Percentiles rank a stretch among this genome's conserved stretches.
Evolutionary conservation across 768 basidiomycete genomes (phyloP).

Genomic region (Dentipellis sp.): DNA sequence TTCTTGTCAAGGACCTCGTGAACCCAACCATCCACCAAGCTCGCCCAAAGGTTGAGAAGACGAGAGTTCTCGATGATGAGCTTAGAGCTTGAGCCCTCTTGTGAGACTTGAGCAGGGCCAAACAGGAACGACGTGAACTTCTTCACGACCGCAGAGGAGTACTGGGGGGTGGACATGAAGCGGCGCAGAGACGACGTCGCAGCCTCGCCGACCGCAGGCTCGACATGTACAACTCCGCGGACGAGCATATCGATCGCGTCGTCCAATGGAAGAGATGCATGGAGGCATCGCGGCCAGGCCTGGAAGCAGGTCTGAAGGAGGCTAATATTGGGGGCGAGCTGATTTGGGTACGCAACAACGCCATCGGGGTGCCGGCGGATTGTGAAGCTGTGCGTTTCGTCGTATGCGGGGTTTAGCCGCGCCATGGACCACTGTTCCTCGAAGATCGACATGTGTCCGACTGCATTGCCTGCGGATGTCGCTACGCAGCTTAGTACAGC

Average conservation of each 20-base stretch:
- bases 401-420: conserved; percentile 48
- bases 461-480: conserved; percentile 46
- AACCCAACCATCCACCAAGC: conserved; percentile 64
- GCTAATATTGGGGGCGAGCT: conserved; percentile 51
- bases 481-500: conserved; percentile 49
- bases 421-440: conserved; percentile 76
- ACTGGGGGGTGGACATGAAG: conserved; percentile 51
- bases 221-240: conserved; percentile 77
- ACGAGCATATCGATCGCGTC: conserved; percentile 74
- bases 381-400: conserved; percentile 61
- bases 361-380: conserved; percentile 63
- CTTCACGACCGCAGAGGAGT: conserved; percentile 49
- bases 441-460: conserved; percentile 73
- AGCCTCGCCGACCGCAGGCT: conserved; percentile 62
- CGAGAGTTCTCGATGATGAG: conserved; percentile 59
- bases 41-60: conserved; percentile 65
- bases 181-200: conserved; percentile 63
- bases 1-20: conserved; percentile 34
- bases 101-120: conserved; percentile 50
- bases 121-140: conserved; percentile 69
- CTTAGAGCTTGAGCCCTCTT: conserved; percentile 54
- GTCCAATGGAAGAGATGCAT: conserved; percentile 38
- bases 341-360: conserved; percentile 55
- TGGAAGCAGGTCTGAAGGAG: conserved; percentile 73
- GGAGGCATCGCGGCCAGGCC: conserved; percentile 77